Conservation (phyloP, 2,329 filamentous ascomycete genomes). For the Paramyrothecium roridum region DNA sequence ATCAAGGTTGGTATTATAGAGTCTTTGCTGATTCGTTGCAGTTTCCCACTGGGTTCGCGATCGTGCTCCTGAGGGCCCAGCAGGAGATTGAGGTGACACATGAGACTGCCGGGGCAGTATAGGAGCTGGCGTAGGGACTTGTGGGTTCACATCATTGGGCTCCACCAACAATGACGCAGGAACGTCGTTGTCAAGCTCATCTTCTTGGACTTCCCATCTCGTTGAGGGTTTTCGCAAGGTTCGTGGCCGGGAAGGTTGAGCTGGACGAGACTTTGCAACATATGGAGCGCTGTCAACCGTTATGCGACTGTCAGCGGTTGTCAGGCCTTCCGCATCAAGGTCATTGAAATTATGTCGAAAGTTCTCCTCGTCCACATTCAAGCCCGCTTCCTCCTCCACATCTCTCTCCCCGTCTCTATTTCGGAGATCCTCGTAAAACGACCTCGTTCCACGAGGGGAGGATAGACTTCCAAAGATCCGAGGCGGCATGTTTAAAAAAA, state of each 20-base stretch:
- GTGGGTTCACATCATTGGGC: conserved; percentile 29
- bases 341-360: conserved; percentile 48
- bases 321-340: conserved; percentile 44
- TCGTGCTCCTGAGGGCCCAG: conserved; percentile 40
- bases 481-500: not conserved
- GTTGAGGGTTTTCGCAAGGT: conserved; percentile 10
- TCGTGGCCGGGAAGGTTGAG: conserved; percentile 3
- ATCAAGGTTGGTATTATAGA: conserved; percentile 39
- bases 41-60: conserved; percentile 53
- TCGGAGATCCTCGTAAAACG: conserved; percentile 50
- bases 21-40: conserved; percentile 46
- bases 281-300: conserved; percentile 35
- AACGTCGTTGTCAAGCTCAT: conserved; percentile 58
- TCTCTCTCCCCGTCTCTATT: conserved; percentile 36
- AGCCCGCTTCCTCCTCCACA: conserved; percentile 36
- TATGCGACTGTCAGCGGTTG: conserved; percentile 41
- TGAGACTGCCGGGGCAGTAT: conserved; percentile 10
- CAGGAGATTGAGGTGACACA: conserved; percentile 9
- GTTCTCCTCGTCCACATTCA: conserved; percentile 52
- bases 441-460: conserved; percentile 23
- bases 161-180: conserved; percentile 63
- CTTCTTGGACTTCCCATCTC: conserved; percentile 35
- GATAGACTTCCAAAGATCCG: conserved; percentile 43
- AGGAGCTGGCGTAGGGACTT: conserved; percentile 10
- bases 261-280: conserved; percentile 6